Evolutionary conservation across 2,329 filamentous ascomycete genomes (phyloP), one percentile per base, ranked within the genome.

Genomic region (Colletotrichum sp.): DNA sequence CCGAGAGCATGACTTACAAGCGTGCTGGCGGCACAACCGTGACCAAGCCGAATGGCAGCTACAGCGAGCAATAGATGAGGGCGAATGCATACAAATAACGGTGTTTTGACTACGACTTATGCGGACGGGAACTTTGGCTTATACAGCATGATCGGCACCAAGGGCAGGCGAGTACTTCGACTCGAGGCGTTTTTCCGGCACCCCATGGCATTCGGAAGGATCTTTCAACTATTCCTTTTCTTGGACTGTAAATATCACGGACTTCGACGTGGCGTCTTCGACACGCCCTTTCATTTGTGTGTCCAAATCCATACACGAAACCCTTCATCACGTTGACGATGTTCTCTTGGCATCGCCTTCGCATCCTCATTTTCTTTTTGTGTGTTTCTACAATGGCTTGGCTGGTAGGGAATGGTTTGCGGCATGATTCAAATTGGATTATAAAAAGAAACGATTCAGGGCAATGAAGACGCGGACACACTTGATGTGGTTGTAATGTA

Each of bases 1-100:
- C 8, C 27, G 32, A 15, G 19, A 5, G 64, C 77, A 16, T 69
- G 29, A 79, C 80, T 68, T 86, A 85, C 74, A 82, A 82, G 12
- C 79, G 84, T 72, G 85, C 85, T 8, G 83, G 85, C 52, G 85
- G 85, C 27, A 79, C 82, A 63, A 78, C 81, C 15, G 57, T 22
- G 3, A 22, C 30, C 9, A 77, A 77, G 71, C 34, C 57, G 16
- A 13, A 39, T 6, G 63, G 61, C 29, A 13, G 29, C 7, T 77
- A 63, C 39, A 59, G 36, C 19, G 22, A 25, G 11, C 44, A 44
- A 19, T 34, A 11, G 15, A 32, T 5, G 27, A 15, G 27, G 32
- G 19, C 11, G 36, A 27, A 39, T 55, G 27, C 62, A 22, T 13
- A 44, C 22, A 29, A 44, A 44, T n/a, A 44, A 57, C 8, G 64